A percentile compares a stretch with the other conserved stretches of the same genome.
These are phyloP conservation scores for Talaromyces sp. DNA, from an alignment of 2,329 filamentous ascomycete species.

Conservation along the genomic window DNA sequence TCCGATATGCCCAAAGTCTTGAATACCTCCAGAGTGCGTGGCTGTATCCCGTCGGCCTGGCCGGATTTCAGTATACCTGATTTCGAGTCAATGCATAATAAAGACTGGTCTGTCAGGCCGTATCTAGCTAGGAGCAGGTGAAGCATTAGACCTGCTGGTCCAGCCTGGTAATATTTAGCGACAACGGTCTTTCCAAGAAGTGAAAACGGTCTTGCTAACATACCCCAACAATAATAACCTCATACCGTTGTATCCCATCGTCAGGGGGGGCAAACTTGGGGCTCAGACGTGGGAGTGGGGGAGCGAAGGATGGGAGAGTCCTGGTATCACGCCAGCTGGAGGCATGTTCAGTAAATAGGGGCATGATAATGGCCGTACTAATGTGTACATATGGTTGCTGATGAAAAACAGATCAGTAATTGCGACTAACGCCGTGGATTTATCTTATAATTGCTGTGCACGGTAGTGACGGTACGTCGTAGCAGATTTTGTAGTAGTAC, in stretches of 20 bases:
- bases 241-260: background rate
- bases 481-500: background rate
- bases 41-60: background rate
- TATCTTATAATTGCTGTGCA: background rate
- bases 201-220: background rate
- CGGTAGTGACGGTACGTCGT: background rate
- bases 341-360: background rate
- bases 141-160: background rate
- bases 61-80: background rate
- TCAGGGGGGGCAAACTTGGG: background rate
- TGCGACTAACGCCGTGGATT: background rate
- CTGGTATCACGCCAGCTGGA: background rate
- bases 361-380: background rate
- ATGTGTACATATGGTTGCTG: background rate
- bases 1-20: background rate
- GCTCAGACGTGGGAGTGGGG: background rate
- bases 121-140: background rate
- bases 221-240: background rate
- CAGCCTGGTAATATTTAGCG: background rate
- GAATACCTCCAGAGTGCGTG: background rate
- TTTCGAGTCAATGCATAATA: background rate
- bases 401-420: background rate
- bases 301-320: background rate
- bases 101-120: background rate
- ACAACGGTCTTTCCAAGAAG: background rate